Evolutionary conservation across 2,329 filamentous ascomycete species (phyloP).

Genomic region (Penicillium corylophilum): DNA sequence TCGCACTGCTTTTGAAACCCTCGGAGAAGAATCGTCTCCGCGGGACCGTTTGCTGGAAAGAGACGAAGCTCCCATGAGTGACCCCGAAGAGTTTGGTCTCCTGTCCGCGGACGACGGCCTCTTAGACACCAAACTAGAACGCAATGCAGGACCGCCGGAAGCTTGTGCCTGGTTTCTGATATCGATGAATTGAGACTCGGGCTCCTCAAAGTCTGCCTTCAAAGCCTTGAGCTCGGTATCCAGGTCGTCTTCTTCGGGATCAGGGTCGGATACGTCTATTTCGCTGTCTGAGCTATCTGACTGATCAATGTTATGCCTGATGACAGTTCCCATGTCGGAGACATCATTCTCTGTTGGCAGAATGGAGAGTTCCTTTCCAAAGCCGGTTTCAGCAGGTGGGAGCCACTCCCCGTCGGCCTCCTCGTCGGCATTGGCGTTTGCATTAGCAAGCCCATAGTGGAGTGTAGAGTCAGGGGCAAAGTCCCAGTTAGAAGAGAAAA

Average conservation of each 20-base stretch:
- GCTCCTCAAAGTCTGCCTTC: constrained; percentile 41
- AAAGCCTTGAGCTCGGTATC: constrained; percentile 48
- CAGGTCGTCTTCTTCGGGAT: constrained; percentile 39
- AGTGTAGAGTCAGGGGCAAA: constrained; percentile 13
- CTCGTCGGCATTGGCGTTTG: constrained; percentile 17
- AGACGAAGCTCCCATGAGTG: constrained; percentile 19
- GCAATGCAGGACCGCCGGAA: constrained; percentile 9
- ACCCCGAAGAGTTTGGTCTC: constrained; percentile 10
- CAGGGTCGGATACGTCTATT: constrained; percentile 23
- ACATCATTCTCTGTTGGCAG: constrained; percentile 27
- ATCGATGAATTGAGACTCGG: constrained; percentile 19
- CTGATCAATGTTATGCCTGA: constrained; percentile 33
- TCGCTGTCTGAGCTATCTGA: constrained; percentile 33
- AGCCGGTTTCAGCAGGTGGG: constrained; percentile 24
- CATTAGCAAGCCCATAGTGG: neutral
- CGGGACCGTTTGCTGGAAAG: constrained; percentile 21
- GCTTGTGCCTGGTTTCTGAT: constrained; percentile 14
- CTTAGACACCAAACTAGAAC: constrained; percentile 19
- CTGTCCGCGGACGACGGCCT: constrained; percentile 18
- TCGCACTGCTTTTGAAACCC: constrained; percentile 35
- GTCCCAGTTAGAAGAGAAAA: constrained; percentile 31
- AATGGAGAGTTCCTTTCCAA: constrained; percentile 28
- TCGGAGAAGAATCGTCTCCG: constrained; percentile 24
- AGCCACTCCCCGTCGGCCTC: constrained; percentile 35
- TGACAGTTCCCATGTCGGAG: constrained; percentile 37